phyloP scores from a whole-genome alignment of 495 filamentous ascomycete species.

The Penicillium verhagenii region DNA sequence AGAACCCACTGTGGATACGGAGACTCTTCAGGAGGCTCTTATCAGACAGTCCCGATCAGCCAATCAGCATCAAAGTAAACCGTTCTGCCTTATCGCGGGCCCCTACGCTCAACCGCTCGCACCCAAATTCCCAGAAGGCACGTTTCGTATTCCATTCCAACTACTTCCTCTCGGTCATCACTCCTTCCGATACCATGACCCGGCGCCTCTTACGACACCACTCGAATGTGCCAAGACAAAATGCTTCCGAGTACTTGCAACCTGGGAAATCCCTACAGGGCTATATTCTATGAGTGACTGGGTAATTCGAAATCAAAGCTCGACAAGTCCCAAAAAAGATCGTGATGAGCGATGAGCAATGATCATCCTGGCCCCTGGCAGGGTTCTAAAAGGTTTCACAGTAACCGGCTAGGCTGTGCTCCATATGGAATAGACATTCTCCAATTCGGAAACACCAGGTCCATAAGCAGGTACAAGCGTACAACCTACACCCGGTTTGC shows the following conservation, averaged over 20 bases:
- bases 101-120: not conserved
- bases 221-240: not conserved
- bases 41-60: not conserved
- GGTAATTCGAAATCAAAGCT: not conserved
- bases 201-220: not conserved
- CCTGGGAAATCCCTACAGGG: too few relatives aligned
- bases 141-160: not conserved
- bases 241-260: not conserved
- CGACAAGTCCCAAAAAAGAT: not conserved
- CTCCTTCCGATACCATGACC: not conserved
- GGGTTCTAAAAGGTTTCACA: not conserved
- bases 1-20: too few relatives aligned
- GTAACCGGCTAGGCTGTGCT: not conserved
- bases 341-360: not conserved
- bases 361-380: slow-evolving; percentile 8
- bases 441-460: not conserved
- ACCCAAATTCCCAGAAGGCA: not conserved
- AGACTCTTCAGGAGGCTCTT: not conserved
- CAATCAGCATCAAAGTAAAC: not conserved
- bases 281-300: not conserved
- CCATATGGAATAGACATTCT: too few relatives aligned
- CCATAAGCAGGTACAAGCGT: slow-evolving; percentile 13
- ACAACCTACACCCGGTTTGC: too few relatives aligned
- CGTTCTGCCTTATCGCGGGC: slow-evolving; percentile 1
- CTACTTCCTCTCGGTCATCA: not conserved